Percentiles rank a stretch among this genome's conserved stretches.
Evolutionary conservation across 441 rosid species (phyloP).

Genomic region (Biscutella auriculata): DNA sequence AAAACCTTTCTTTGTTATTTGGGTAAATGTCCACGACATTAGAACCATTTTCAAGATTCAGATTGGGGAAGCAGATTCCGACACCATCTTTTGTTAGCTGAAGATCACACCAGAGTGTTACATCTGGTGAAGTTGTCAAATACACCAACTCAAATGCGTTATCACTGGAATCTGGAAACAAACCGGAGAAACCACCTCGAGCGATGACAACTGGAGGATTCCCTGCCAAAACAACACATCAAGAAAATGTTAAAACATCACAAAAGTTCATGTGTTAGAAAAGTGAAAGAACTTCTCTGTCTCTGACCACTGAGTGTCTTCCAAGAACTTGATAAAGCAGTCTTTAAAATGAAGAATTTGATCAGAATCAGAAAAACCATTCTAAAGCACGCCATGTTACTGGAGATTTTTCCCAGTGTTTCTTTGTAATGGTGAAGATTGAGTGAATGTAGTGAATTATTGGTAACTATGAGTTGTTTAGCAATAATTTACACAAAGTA

Average conservation of each 20-base stretch:
- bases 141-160: slow-evolving; percentile 31
- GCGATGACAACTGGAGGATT: slow-evolving; percentile 54
- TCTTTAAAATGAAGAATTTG: slow-evolving; percentile 6
- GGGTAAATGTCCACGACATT: slow-evolving; percentile 19
- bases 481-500: slow-evolving; percentile 7
- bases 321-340: slow-evolving; percentile 21
- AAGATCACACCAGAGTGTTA: slow-evolving; percentile 63
- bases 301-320: slow-evolving; percentile 15
- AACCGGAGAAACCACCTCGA: slow-evolving; percentile 77
- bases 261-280: background rate
- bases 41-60: slow-evolving; percentile 44
- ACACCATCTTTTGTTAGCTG: slow-evolving; percentile 66
- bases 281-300: background rate
- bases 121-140: slow-evolving; percentile 17
- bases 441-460: background rate
- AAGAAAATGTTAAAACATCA: background rate
- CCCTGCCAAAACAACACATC: slow-evolving; percentile 32
- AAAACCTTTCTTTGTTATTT: slow-evolving; percentile 36
- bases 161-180: slow-evolving; percentile 49
- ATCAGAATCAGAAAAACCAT: slow-evolving; percentile 8
- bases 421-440: background rate
- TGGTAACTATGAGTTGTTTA: slow-evolving; percentile 12
- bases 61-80: slow-evolving; percentile 60
- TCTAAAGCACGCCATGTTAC: background rate
- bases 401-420: slow-evolving; percentile 3